Evolutionary conservation across 768 basidiomycete genomes (phyloP).

Genomic region (Pluteus cervinus): DNA sequence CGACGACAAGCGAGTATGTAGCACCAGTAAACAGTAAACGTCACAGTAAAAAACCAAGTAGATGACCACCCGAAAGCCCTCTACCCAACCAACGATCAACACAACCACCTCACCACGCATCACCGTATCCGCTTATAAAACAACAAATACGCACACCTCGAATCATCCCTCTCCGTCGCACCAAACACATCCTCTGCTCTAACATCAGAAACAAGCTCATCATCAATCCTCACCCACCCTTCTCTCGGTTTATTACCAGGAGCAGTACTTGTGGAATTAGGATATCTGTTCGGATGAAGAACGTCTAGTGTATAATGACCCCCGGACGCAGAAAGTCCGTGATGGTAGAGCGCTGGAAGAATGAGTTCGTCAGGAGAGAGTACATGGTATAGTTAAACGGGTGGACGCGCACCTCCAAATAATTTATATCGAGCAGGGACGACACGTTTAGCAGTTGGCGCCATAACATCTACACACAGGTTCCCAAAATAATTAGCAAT

Average conservation of each 20-base stretch:
- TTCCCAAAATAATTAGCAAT: conserved; percentile 1
- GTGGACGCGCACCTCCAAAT: conserved; percentile 71
- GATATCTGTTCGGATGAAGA: conserved; percentile 63
- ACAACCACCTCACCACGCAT: background rate
- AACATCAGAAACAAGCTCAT: conserved; percentile 80
- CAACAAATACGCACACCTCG: conserved; percentile 77
- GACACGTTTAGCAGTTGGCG: conserved; percentile 38
- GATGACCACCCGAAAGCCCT: too few relatives aligned
- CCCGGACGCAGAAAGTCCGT: conserved; percentile 83
- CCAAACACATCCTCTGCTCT: conserved; percentile 69
- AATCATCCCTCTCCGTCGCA: conserved; percentile 43
- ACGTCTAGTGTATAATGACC: conserved; percentile 96
- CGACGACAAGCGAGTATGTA: too few relatives aligned
- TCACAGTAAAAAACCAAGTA: conserved; percentile 10
- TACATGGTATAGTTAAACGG: background rate
- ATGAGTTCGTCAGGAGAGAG: background rate
- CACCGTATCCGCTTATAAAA: conserved; percentile 67
- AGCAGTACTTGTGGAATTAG: conserved; percentile 25
- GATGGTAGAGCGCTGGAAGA: conserved; percentile 78
- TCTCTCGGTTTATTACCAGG: conserved; percentile 38
- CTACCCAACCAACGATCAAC: conserved; percentile 7
- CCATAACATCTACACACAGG: conserved; percentile 48
- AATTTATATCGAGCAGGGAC: conserved; percentile 64
- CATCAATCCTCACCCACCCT: conserved; percentile 92
- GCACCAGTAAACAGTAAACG: conserved; percentile 1